These are phyloP conservation scores for Moesziomyces globuligerus DNA, from an alignment of 1,284 basidiomycete genomes.

Conservation along the genomic window DNA sequence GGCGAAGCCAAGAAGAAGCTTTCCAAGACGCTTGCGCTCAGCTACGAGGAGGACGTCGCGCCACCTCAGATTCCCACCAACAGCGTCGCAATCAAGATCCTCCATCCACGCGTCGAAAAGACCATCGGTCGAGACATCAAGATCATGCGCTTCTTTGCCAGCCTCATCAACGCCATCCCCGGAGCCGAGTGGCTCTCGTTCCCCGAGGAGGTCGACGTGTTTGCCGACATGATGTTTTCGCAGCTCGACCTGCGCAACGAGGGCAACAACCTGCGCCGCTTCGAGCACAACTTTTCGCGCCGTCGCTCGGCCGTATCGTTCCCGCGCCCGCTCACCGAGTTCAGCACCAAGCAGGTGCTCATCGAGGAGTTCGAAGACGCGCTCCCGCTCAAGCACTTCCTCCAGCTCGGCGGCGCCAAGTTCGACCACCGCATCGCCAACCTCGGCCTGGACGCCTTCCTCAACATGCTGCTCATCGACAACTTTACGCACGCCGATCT, in stretches of 20 bases:
- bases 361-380: conserved; percentile 95
- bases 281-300: conserved; percentile 84
- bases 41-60: conserved; percentile 56
- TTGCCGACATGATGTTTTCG: conserved; percentile 95
- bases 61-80: conserved; percentile 58
- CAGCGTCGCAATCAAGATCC: conserved; percentile 91
- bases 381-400: conserved; percentile 85
- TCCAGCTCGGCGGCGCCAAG: conserved; percentile 83
- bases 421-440: conserved; percentile 91
- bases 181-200: conserved; percentile 97
- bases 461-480: conserved; percentile 97
- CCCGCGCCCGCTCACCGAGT: conserved; percentile 83
- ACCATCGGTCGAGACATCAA: conserved; percentile 87
- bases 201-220: conserved; percentile 92
- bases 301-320: conserved; percentile 84
- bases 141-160: conserved; percentile 94
- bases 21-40: conserved; percentile 51
- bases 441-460: conserved; percentile 91
- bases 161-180: conserved; percentile 80
- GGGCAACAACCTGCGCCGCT: conserved; percentile 84
- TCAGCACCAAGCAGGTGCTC: conserved; percentile 82
- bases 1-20: conserved; percentile 31
- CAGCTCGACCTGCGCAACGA: conserved; percentile 93
- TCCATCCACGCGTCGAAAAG: conserved; percentile 81
- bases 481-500: conserved; percentile 92